Percentiles rank a stretch among this genome's conserved stretches.
Evolutionary conservation across 768 basidiomycete genomes (phyloP).

Genomic region (Agrocybe pediades): DNA sequence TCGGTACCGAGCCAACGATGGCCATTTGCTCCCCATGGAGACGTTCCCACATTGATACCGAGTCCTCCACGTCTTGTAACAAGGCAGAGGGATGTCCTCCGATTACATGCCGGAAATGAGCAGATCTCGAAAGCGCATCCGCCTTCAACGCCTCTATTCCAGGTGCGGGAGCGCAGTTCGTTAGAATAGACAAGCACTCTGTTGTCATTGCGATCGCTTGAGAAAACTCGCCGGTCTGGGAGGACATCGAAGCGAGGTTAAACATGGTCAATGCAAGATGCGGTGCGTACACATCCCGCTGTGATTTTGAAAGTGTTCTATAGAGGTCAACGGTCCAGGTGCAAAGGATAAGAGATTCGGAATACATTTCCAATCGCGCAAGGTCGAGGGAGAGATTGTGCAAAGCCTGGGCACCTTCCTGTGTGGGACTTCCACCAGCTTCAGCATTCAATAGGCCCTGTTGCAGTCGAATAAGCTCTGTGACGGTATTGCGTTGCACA

Average conservation of each 20-base stretch:
- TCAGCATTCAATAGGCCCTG: neutral
- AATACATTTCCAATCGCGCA: neutral
- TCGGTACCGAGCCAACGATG: no score
- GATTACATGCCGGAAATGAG: no score
- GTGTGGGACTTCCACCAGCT: neutral
- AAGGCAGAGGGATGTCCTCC: no score
- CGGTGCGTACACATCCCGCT: neutral
- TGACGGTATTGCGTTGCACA: neutral
- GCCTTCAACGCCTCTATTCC: no score
- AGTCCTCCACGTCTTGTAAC: no score
- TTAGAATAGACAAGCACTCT: no score
- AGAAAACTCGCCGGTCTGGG: neutral
- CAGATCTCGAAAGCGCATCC: no score
- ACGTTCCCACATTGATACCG: no score
- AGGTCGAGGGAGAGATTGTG: neutral
- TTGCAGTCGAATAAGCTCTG: neutral
- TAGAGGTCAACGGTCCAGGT: neutral
- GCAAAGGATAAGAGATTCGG: neutral
- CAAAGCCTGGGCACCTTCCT: neutral
- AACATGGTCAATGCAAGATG: neutral
- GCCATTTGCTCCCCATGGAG: no score
- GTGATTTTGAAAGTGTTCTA: neutral
- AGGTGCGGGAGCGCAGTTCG: no score
- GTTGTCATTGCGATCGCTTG: neutral
- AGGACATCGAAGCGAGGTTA: neutral